Conservation (phyloP, 2,329 filamentous ascomycete genomes). For the Fusarium pilosicola region DNA sequence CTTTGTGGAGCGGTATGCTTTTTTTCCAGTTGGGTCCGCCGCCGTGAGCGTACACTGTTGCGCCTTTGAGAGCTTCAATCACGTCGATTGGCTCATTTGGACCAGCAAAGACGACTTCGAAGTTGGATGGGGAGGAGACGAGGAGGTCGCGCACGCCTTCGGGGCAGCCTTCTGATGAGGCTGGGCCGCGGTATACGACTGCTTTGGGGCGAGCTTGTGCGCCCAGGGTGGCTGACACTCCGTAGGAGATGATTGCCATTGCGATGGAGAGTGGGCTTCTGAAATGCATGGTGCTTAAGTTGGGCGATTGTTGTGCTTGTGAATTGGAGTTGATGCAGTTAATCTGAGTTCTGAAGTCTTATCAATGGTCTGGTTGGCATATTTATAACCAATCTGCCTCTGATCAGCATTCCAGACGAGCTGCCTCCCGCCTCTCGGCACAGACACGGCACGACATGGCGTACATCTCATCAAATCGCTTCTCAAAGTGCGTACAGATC, state of each 20-base stretch:
- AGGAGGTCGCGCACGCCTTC: not conserved
- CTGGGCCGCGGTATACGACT: constrained; percentile 11
- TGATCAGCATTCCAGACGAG: not conserved
- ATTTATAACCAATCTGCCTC: not conserved
- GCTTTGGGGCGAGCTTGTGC: not conserved
- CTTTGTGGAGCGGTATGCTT: constrained; percentile 3
- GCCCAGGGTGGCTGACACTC: not conserved
- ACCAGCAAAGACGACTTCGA: not conserved
- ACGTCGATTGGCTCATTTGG: not conserved
- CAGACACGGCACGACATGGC: not conserved
- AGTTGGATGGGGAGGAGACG: not conserved
- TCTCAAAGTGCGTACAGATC: not conserved
- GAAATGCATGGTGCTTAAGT: not conserved
- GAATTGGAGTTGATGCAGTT: fast-evolving
- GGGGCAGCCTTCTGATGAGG: not conserved
- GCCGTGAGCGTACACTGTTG: not conserved
- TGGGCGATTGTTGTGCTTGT: too few species aligned
- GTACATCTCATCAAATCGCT: not conserved
- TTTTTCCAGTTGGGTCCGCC: not conserved
- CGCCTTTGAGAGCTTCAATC: not conserved
- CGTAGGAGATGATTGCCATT: not conserved
- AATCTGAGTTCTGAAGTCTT: not conserved
- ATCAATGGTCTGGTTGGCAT: not conserved
- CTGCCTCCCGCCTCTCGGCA: not conserved
- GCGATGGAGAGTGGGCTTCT: not conserved